Percentiles rank a stretch among this genome's conserved stretches.
Evolutionary conservation across 2,329 filamentous ascomycete species (phyloP).

Genomic region (Pseudocercospora cruenta): DNA sequence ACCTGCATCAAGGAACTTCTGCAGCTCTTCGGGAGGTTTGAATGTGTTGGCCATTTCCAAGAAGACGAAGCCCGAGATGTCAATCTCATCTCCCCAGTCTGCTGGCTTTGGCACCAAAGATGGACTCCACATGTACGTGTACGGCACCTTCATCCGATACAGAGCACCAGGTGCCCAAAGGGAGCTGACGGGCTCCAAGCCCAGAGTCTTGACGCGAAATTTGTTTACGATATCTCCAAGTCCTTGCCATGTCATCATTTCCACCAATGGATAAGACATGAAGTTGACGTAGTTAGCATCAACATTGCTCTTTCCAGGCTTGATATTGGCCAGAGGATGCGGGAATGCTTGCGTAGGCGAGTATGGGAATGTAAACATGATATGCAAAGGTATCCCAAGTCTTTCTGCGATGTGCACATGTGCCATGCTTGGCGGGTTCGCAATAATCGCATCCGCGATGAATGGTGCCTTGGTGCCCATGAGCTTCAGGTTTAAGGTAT

Average conservation of each 20-base stretch:
- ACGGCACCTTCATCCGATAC: slow-evolving; percentile 73
- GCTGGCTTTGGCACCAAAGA: slow-evolving; percentile 44
- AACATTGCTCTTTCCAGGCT: slow-evolving; percentile 63
- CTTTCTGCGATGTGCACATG: slow-evolving; percentile 81
- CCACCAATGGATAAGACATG: slow-evolving; percentile 77
- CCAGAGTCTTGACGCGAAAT: slow-evolving; percentile 70
- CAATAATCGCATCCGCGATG: slow-evolving; percentile 79
- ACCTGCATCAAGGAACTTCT: slow-evolving; percentile 58
- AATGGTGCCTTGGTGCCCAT: slow-evolving; percentile 66
- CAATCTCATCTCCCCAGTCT: slow-evolving; percentile 47
- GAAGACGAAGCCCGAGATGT: slow-evolving; percentile 42
- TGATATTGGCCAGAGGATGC: slow-evolving; percentile 77
- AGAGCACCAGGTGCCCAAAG: slow-evolving; percentile 76
- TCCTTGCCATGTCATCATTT: slow-evolving; percentile 69
- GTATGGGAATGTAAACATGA: slow-evolving; percentile 65
- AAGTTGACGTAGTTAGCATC: slow-evolving; percentile 76
- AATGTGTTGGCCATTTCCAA: slow-evolving; percentile 41
- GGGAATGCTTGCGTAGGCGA: slow-evolving; percentile 75
- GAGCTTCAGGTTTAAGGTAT: slow-evolving; percentile 65
- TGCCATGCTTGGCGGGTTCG: slow-evolving; percentile 78
- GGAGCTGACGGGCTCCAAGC: slow-evolving; percentile 73
- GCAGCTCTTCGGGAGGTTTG: slow-evolving; percentile 39
- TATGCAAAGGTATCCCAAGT: slow-evolving; percentile 73
- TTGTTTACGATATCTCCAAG: slow-evolving; percentile 77
- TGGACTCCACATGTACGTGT: slow-evolving; percentile 64